Conservation (phyloP, 345 rosid genomes). For the Conringia planisiliqua region DNA sequence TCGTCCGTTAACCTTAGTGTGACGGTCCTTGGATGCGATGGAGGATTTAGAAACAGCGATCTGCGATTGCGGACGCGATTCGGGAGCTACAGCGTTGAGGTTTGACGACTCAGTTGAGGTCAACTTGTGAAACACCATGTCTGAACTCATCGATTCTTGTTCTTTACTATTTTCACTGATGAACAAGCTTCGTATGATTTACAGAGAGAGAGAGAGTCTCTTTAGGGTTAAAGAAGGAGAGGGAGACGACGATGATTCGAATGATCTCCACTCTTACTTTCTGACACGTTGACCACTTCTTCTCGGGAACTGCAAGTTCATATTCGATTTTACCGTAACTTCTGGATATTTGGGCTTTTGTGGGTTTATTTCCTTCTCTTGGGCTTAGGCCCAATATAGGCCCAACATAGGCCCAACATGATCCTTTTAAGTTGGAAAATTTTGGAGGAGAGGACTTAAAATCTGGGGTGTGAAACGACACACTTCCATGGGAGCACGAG, state of each 20-base stretch:
- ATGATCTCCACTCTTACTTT: not conserved
- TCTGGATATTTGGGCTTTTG: not conserved
- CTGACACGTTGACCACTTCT: constrained; percentile 10
- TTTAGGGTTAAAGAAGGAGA: constrained; percentile 4
- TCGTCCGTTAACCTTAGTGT: constrained; percentile 67
- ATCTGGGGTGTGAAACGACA: constrained; percentile 12
- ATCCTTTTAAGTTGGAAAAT: not conserved
- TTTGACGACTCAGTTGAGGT: constrained; percentile 2
- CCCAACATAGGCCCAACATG: constrained; percentile 16
- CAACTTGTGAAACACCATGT: constrained; percentile 19
- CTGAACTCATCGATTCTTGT: not conserved
- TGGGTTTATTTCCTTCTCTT: not conserved
- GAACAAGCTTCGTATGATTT: not conserved
- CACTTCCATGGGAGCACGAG: constrained; percentile 24
- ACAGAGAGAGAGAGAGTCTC: not conserved
- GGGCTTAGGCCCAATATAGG: not conserved
- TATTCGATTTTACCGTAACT: not conserved
- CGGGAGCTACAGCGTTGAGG: not conserved
- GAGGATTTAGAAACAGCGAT: constrained; percentile 32
- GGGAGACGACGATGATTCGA: constrained; percentile 9
- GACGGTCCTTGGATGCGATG: constrained; percentile 56
- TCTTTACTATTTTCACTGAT: not conserved
- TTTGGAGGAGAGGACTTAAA: not conserved
- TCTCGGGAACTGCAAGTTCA: not conserved
- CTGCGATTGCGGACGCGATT: constrained; percentile 11